Evolutionary conservation across 176 grass and related monocot genomes (phyloP), one percentile per base, ranked within the genome.

Genomic region (Avena eriantha): DNA sequence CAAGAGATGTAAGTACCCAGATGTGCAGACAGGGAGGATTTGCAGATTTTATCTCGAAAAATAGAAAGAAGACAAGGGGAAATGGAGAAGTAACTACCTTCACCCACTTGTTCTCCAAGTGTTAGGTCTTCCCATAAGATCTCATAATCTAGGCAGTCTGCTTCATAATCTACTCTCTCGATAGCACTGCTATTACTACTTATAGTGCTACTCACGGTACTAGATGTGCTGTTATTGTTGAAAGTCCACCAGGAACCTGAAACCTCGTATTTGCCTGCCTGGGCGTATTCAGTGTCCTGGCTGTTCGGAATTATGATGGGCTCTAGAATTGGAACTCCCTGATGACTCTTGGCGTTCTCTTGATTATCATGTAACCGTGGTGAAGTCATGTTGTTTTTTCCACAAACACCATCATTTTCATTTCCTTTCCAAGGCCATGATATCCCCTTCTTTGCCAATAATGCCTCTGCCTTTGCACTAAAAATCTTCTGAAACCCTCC

Each of bases 111-210:
- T 85, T 96, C 96, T 78, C 93, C 93, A 84, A 98, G 88, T 67
- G 47, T 89, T 50, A 98, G 88, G 84, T 98, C 93, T 84, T 98
- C 93, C 93, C 93, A 98, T 46, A 96, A 73, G 86, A 98, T 96
- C 41, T 98, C 96, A 79, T 88, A 96, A 86, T 96, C 96, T 31
- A 96, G 91, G 91, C 96, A 93, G 88, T 98, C 96, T n/a, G 69
- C 79, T 65, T 98, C 93, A 57, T 86, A n/a, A 80, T 98, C 93
- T 86, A 80, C 24, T 78, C 80, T 95, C 70, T 95, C 88, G 55
- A 93, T 50, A 85, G 93, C 81, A 89, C 88, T 90, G 82, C 92
- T 90, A 64, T 86, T 85, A 50, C 88, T 92, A 84, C 96, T 96
- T 68, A 87, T 77, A 86, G 31, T 88, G 90, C 96, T 98, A 66